Evolutionary conservation across 129 eudicot genomes (phyloP).

Genomic region (Pseudognaphalium luteoalbum): DNA sequence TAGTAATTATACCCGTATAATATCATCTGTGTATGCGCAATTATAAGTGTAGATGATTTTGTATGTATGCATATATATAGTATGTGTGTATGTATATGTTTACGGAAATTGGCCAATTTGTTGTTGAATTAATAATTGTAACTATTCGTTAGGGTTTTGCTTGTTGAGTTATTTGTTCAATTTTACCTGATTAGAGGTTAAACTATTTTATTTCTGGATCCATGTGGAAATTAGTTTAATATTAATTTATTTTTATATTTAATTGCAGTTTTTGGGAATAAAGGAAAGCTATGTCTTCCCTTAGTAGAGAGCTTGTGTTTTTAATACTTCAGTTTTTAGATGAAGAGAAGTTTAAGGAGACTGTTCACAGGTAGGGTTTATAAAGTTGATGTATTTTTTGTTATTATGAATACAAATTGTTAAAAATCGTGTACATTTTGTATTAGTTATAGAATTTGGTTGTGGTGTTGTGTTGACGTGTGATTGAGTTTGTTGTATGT

Average conservation of each 20-base stretch:
- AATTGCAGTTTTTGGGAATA: constrained; percentile 25
- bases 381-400: not conserved
- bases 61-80: not conserved
- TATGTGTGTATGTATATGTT: constrained; percentile 14
- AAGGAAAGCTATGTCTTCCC: constrained; percentile 41
- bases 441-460: not conserved
- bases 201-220: constrained; percentile 22
- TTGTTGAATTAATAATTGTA: constrained; percentile 23
- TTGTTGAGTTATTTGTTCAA: constrained; percentile 22
- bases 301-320: constrained; percentile 50
- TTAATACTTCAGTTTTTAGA: constrained; percentile 46
- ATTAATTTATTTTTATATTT: not conserved
- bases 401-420: not conserved
- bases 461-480: constrained; percentile 24
- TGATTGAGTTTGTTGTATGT: constrained; percentile 16
- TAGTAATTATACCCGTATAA: not conserved
- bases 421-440: not conserved
- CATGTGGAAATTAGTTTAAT: not conserved
- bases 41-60: not conserved
- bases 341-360: constrained; percentile 40
- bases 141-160: constrained; percentile 32
- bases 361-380: constrained; percentile 39
- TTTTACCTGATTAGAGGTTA: constrained; percentile 12
- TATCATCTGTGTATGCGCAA: not conserved
- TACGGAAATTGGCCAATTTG: constrained; percentile 4